Conservation (phyloP, 2,329 filamentous ascomycete species). For the Hypoxylon sp. region DNA sequence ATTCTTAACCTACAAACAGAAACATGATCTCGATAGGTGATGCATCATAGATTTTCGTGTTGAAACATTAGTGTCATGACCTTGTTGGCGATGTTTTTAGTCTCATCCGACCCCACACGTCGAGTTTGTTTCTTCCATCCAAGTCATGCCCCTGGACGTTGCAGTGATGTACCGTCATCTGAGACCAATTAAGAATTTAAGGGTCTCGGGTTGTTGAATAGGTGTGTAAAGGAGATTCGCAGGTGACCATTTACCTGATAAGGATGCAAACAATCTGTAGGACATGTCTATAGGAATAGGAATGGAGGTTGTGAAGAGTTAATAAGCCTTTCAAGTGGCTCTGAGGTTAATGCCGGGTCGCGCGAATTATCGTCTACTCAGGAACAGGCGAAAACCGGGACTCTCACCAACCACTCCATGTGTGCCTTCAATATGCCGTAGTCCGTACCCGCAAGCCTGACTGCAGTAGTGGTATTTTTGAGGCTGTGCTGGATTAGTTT, state of each 20-base stretch:
- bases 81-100: neutral
- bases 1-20: conserved; percentile 4
- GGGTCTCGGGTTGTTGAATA: conserved; percentile 11
- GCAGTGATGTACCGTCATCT: conserved; percentile 24
- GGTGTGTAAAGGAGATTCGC: conserved; percentile 25
- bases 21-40: neutral
- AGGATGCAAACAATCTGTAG: conserved; percentile 9
- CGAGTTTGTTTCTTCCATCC: no score
- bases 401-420: neutral
- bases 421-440: no score
- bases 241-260: conserved; percentile 29
- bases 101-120: no score
- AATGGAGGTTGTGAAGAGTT: no score
- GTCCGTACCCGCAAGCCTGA: conserved; percentile 9
- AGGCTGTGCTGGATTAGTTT: conserved; percentile 11
- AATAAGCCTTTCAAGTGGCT: no score
- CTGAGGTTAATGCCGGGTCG: conserved; percentile 24
- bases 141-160: conserved; percentile 6
- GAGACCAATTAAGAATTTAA: conserved; percentile 1
- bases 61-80: neutral
- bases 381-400: conserved; percentile 21
- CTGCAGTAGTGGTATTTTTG: neutral
- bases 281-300: neutral
- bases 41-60: neutral
- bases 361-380: conserved; percentile 15